Evolutionary conservation across 805 yeast species (phyloP).

Genomic region (Lipomyces spencermartinsiae): DNA sequence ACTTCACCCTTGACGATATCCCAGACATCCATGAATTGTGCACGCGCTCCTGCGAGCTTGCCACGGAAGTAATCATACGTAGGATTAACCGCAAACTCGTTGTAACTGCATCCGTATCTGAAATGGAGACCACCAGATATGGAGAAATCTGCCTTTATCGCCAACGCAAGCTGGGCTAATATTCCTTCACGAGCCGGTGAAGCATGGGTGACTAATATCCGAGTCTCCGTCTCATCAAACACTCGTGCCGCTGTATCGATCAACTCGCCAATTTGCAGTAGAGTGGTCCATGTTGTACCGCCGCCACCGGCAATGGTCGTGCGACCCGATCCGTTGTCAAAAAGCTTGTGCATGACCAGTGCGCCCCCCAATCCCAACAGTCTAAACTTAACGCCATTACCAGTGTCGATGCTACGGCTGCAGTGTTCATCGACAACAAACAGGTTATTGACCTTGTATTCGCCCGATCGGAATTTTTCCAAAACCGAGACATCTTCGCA

Average conservation of each 20-base stretch:
- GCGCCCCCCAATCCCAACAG: slow-evolving; percentile 78
- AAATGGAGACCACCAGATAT: slow-evolving; percentile 76
- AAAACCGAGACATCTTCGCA: slow-evolving; percentile 74
- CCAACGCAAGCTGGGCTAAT: slow-evolving; percentile 68
- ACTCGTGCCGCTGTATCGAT: slow-evolving; percentile 55
- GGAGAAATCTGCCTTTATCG: slow-evolving; percentile 73
- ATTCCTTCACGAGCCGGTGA: slow-evolving; percentile 75
- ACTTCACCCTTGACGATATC: slow-evolving; percentile 61
- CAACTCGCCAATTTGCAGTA: slow-evolving; percentile 72
- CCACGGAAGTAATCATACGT: slow-evolving; percentile 66
- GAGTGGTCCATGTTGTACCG: slow-evolving; percentile 77
- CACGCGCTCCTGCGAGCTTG: slow-evolving; percentile 66
- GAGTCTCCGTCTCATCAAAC: slow-evolving; percentile 55
- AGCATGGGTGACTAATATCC: slow-evolving; percentile 69
- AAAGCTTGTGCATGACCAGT: slow-evolving; percentile 66
- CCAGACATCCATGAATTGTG: slow-evolving; percentile 70
- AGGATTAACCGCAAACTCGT: slow-evolving; percentile 69
- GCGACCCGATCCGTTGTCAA: slow-evolving; percentile 65
- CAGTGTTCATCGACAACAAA: slow-evolving; percentile 65
- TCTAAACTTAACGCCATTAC: slow-evolving; percentile 55
- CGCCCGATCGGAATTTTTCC: slow-evolving; percentile 64
- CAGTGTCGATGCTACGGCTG: slow-evolving; percentile 53
- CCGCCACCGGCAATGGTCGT: slow-evolving; percentile 61
- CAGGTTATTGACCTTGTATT: slow-evolving; percentile 61
- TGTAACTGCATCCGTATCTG: slow-evolving; percentile 71